Percentiles rank a stretch among this genome's conserved stretches.
Conservation (phyloP, 257 asterid genomes). For the Ophiorrhiza pumila region DNA sequence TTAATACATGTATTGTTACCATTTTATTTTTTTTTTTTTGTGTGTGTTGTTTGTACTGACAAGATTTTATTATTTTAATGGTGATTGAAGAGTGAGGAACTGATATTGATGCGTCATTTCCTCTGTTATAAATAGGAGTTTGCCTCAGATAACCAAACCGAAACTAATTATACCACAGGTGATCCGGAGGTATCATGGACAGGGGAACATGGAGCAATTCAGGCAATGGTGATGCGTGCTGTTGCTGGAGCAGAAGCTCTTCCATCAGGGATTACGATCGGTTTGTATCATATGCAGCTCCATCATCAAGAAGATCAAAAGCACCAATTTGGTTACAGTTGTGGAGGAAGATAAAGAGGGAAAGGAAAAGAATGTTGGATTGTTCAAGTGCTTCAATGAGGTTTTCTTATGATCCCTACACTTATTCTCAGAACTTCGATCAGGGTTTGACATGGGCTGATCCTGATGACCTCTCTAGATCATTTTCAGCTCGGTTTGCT, state of each 20-base stretch:
- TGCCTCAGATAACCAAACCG: neutral
- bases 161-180: neutral
- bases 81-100: conserved; percentile 8
- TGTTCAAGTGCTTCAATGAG: conserved; percentile 42
- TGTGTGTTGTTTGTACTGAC: no score
- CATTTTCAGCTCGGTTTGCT: conserved; percentile 74
- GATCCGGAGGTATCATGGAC: conserved; percentile 27
- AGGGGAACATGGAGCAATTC: conserved; percentile 30
- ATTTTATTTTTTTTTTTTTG: no score
- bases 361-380: conserved; percentile 44
- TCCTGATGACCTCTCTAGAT: conserved; percentile 48
- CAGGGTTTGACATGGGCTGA: conserved; percentile 43
- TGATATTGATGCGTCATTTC: conserved; percentile 9
- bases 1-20: no score
- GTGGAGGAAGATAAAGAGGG: conserved; percentile 75
- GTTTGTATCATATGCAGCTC: conserved; percentile 22
- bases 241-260: conserved; percentile 37
- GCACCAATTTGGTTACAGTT: conserved; percentile 46
- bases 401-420: conserved; percentile 55
- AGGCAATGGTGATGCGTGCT: conserved; percentile 24
- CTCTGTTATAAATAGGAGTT: conserved; percentile 19
- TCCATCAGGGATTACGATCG: conserved; percentile 35
- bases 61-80: no score
- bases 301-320: conserved; percentile 31
- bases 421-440: conserved; percentile 73